A percentile compares a stretch with the other conserved stretches of the same genome.
These are phyloP conservation scores for Seiridium unicorne DNA, from an alignment of 2,329 filamentous ascomycete species.

Conservation along the genomic window DNA sequence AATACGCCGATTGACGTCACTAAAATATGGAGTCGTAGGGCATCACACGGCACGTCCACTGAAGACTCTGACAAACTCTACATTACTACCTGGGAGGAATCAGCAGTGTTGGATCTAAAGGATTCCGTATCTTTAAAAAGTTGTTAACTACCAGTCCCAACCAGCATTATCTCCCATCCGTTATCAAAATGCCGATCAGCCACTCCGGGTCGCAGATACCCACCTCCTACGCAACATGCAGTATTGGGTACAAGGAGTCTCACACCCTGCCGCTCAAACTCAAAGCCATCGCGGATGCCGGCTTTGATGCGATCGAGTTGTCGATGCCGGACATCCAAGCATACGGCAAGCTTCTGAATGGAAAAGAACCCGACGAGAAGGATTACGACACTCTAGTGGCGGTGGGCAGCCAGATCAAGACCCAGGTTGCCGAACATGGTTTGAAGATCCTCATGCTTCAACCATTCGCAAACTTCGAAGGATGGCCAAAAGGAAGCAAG, in stretches of 20 bases:
- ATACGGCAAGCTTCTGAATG: constrained; percentile 52
- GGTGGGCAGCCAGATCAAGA: constrained; percentile 53
- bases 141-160: no score
- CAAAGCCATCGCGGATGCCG: constrained; percentile 59
- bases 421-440: constrained; percentile 49
- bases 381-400: constrained; percentile 59
- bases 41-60: not conserved
- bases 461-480: constrained; percentile 75
- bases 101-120: no score
- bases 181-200: constrained; percentile 21
- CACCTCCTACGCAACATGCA: constrained; percentile 28
- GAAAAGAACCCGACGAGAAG: constrained; percentile 49
- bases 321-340: constrained; percentile 70
- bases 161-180: not conserved
- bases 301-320: constrained; percentile 70
- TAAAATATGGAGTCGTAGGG: not conserved
- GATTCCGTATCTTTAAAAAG: no score
- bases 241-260: constrained; percentile 25
- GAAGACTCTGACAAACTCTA: no score
- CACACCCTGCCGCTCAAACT: constrained; percentile 60
- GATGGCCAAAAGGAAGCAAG: constrained; percentile 59
- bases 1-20: not conserved
- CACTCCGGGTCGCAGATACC: constrained; percentile 20
- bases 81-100: no score
- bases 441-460: constrained; percentile 70